Conservation (phyloP, 805 yeast genomes). For the Candida oleophila region DNA sequence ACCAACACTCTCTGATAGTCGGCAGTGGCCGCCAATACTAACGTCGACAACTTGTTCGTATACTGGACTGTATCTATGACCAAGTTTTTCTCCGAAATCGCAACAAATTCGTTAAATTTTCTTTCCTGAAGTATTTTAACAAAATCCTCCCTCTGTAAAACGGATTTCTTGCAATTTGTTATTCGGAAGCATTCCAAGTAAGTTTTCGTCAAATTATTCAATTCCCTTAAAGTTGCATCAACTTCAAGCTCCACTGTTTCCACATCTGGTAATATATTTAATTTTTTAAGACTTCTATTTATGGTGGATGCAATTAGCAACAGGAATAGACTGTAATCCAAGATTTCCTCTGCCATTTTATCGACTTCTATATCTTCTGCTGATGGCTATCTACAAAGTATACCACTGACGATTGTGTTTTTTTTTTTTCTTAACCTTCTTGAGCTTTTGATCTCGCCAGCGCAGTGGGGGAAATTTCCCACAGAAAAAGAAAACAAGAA, state of each 20-base stretch:
- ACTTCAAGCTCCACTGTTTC: not conserved
- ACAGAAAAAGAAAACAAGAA: no score
- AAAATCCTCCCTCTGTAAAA: slow-evolving; percentile 10
- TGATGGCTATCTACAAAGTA: no score
- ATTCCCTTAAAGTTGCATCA: slow-evolving; percentile 9
- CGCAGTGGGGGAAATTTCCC: no score
- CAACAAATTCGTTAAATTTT: slow-evolving; percentile 19
- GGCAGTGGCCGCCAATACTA: slow-evolving; percentile 19
- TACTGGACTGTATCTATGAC: slow-evolving; percentile 19
- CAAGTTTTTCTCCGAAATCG: slow-evolving; percentile 17
- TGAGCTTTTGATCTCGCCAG: no score
- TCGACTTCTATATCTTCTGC: no score
- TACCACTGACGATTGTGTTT: no score
- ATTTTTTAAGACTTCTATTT: slow-evolving; percentile 5
- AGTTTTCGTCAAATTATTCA: slow-evolving; percentile 8
- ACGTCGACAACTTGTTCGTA: slow-evolving; percentile 18
- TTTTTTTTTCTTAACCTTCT: no score
- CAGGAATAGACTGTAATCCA: slow-evolving; percentile 6
- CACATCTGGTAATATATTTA: not conserved
- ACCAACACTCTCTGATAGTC: slow-evolving; percentile 19
- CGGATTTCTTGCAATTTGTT: slow-evolving; percentile 5
- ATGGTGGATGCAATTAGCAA: slow-evolving; percentile 16
- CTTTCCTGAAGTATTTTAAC: slow-evolving; percentile 11
- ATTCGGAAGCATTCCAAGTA: slow-evolving; percentile 11
- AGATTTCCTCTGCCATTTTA: not conserved